Conservation (phyloP, 192 early-diverging fungal species). For the Umbelopsis sp. region DNA sequence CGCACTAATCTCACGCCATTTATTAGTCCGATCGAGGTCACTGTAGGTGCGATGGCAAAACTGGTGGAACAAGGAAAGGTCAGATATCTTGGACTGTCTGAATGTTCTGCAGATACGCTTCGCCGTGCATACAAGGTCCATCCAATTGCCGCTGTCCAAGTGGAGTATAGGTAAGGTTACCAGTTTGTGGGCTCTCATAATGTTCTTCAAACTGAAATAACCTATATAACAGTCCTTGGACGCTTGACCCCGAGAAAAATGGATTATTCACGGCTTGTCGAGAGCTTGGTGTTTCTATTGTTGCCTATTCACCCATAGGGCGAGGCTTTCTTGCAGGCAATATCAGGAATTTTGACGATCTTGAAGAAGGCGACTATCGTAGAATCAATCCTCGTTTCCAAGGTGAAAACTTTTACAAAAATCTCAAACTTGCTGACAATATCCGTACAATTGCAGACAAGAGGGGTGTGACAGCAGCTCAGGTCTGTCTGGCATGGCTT, state of each 20-base stretch:
- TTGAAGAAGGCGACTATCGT: constrained; percentile 57
- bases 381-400: constrained; percentile 56
- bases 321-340: constrained; percentile 61
- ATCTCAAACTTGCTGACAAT: constrained; percentile 56
- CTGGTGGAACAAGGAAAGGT: constrained; percentile 72
- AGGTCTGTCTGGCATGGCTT: constrained; percentile 65
- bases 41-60: constrained; percentile 59
- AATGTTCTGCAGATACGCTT: constrained; percentile 59
- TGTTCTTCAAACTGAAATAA: neutral
- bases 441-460: constrained; percentile 49
- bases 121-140: constrained; percentile 67
- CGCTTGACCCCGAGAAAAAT: constrained; percentile 57
- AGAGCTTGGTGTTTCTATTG: constrained; percentile 59
- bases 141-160: constrained; percentile 59
- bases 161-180: constrained; percentile 13
- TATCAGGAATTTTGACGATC: constrained; percentile 50
- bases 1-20: neutral
- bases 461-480: constrained; percentile 46
- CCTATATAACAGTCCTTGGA: constrained; percentile 42
- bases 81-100: constrained; percentile 59
- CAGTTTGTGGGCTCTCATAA: neutral
- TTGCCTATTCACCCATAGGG: constrained; percentile 63
- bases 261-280: constrained; percentile 56
- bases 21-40: constrained; percentile 63
- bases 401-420: constrained; percentile 56